Conservation (phyloP, 805 yeast species). For the Ogataea trehaloabstinens region DNA sequence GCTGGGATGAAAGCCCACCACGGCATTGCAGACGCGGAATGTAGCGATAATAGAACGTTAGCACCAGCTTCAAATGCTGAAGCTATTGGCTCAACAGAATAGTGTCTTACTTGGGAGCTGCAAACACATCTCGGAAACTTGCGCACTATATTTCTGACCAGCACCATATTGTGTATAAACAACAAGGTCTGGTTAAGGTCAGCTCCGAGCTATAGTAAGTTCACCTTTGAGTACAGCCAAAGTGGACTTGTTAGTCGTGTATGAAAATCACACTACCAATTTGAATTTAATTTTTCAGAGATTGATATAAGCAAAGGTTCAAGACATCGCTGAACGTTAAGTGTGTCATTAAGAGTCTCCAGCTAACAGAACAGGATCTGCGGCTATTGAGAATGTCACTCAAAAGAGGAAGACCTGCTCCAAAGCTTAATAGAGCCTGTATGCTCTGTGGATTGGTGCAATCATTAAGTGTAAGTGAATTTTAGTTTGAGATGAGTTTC, state of each 20-base stretch:
- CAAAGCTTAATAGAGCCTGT: conserved; percentile 86
- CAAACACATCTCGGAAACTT: background rate
- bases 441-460: conserved; percentile 95
- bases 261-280: too few species aligned
- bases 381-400: too few species aligned
- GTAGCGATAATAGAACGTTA: conserved; percentile 43
- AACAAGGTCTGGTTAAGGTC: too few species aligned
- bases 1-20: conserved; percentile 84
- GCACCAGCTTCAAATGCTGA: conserved; percentile 24
- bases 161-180: too few species aligned
- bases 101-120: conserved; percentile 12
- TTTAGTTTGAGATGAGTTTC: background rate
- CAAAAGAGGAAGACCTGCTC: conserved; percentile 37
- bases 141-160: background rate
- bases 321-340: too few species aligned
- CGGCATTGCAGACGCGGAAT: conserved; percentile 60
- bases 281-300: too few species aligned
- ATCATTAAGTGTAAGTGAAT: conserved; percentile 55
- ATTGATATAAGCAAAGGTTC: too few species aligned
- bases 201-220: too few species aligned
- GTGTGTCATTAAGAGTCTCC: too few species aligned
- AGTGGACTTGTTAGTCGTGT: too few species aligned
- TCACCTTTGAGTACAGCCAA: too few species aligned
- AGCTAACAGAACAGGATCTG: too few species aligned
- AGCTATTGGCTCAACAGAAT: conserved; percentile 23